Conservation (phyloP, 1,284 basidiomycete genomes). For the Ceratobasidium sp. region DNA sequence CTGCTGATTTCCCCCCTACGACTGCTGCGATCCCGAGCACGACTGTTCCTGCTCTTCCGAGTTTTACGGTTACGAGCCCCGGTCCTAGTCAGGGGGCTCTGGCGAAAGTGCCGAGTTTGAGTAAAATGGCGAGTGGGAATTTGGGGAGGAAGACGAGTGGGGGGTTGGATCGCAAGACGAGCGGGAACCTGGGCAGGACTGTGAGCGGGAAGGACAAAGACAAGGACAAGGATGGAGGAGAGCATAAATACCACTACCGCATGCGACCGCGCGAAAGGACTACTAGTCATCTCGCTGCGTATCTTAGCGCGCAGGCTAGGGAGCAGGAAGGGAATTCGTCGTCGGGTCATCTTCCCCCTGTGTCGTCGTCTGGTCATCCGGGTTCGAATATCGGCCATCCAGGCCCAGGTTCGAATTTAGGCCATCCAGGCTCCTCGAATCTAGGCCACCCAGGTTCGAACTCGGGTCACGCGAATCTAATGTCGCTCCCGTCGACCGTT, state of each 20-base stretch:
- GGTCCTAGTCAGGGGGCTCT: too few relatives aligned
- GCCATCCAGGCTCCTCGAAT: neutral
- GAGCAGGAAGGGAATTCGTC: slow-evolving; percentile 8
- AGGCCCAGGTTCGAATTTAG: too few relatives aligned
- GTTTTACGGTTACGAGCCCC: slow-evolving; percentile 16
- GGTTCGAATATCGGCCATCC: neutral
- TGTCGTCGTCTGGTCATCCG: neutral
- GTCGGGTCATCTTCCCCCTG: neutral
- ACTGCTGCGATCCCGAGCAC: slow-evolving; percentile 22
- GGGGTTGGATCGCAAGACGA: neutral
- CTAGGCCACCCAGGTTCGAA: neutral
- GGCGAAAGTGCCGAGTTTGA: neutral
- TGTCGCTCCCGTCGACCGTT: slow-evolving; percentile 11
- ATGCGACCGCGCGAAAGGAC: slow-evolving; percentile 41
- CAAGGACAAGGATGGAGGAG: neutral
- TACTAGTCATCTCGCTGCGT: slow-evolving; percentile 30
- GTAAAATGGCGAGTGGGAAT: neutral
- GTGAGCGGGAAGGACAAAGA: neutral
- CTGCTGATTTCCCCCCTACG: slow-evolving; percentile 28
- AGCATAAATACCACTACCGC: slow-evolving; percentile 44
- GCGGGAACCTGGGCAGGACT: neutral
- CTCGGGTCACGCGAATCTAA: neutral
- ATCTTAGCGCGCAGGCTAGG: slow-evolving; percentile 30
- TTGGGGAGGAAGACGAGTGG: too few relatives aligned
- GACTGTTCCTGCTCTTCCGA: slow-evolving; percentile 20